A percentile compares a stretch with the other conserved stretches of the same genome.
phyloP scores from a whole-genome alignment of 805 yeast species.

The Candida peoriensis region DNA sequence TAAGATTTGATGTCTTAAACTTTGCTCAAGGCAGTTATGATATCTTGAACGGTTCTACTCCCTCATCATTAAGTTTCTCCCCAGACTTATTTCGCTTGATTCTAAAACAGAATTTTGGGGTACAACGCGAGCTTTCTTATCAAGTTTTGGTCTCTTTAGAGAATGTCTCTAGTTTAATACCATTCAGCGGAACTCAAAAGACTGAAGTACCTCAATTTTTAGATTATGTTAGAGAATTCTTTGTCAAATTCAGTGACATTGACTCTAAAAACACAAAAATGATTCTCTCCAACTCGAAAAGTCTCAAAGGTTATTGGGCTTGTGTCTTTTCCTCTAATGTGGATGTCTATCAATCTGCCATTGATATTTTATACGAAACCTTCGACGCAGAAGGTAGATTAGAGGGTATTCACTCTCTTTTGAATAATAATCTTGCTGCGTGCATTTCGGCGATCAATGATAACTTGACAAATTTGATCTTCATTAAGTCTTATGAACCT shows the following conservation, averaged over 20 bases:
- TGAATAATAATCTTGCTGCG: slow-evolving; percentile 38
- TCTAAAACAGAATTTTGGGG: slow-evolving; percentile 21
- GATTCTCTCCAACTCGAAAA: slow-evolving; percentile 36
- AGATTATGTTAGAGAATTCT: slow-evolving; percentile 27
- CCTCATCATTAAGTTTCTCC: slow-evolving; percentile 27
- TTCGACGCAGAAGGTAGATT: slow-evolving; percentile 76
- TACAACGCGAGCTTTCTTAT: slow-evolving; percentile 19
- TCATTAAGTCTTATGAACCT: slow-evolving; percentile 56
- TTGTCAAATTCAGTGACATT: slow-evolving; percentile 37
- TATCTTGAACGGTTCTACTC: slow-evolving; percentile 27
- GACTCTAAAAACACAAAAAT: slow-evolving; percentile 30
- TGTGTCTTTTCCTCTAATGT: slow-evolving; percentile 61
- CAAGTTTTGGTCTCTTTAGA: slow-evolving; percentile 22
- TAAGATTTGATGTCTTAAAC: slow-evolving; percentile 42
- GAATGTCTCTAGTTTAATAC: slow-evolving; percentile 25
- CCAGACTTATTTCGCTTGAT: slow-evolving; percentile 25
- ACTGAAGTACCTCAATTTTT: slow-evolving; percentile 25
- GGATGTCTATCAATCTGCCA: slow-evolving; percentile 59
- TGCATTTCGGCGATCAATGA: slow-evolving; percentile 45
- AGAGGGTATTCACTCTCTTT: slow-evolving; percentile 60
- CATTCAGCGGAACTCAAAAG: slow-evolving; percentile 23
- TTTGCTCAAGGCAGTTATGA: slow-evolving; percentile 36
- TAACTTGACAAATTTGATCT: slow-evolving; percentile 40
- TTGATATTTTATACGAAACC: slow-evolving; percentile 67
- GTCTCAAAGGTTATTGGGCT: slow-evolving; percentile 67